Evolutionary conservation across 2,329 filamentous ascomycete species (phyloP).

Genomic region (Beauveria caledonica): DNA sequence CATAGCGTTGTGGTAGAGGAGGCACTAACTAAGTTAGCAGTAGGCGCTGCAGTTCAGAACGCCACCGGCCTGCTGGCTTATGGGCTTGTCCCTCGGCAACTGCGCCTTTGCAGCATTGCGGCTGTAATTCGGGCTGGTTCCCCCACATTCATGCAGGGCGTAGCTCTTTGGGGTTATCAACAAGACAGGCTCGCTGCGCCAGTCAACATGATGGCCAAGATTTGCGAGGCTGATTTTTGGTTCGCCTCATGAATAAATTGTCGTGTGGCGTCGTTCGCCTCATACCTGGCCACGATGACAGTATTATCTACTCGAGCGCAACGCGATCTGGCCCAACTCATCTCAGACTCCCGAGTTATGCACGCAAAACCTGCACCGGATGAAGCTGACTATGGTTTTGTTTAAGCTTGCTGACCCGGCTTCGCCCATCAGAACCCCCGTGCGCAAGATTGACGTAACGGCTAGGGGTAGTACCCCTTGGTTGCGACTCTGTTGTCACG

Average conservation of each 20-base stretch:
- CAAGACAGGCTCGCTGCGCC: background rate
- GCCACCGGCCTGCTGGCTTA: slow-evolving; percentile 4
- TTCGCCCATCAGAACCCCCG: background rate
- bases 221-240: background rate
- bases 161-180: background rate
- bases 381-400: background rate
- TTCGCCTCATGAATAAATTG: background rate
- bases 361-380: background rate
- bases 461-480: background rate
- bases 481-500: background rate
- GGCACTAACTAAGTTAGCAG: too few species aligned
- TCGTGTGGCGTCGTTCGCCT: background rate
- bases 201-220: background rate
- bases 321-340: background rate
- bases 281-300: background rate
- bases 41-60: background rate
- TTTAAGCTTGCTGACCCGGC: slow-evolving; percentile 3
- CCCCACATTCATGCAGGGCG: background rate
- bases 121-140: background rate
- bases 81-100: slow-evolving; percentile 8
- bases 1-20: background rate
- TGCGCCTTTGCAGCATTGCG: background rate
- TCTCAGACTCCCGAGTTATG: background rate
- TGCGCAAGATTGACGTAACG: background rate
- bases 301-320: background rate